These are phyloP conservation scores for Halenospora varia DNA, from an alignment of 495 filamentous ascomycete genomes.

Conservation along the genomic window DNA sequence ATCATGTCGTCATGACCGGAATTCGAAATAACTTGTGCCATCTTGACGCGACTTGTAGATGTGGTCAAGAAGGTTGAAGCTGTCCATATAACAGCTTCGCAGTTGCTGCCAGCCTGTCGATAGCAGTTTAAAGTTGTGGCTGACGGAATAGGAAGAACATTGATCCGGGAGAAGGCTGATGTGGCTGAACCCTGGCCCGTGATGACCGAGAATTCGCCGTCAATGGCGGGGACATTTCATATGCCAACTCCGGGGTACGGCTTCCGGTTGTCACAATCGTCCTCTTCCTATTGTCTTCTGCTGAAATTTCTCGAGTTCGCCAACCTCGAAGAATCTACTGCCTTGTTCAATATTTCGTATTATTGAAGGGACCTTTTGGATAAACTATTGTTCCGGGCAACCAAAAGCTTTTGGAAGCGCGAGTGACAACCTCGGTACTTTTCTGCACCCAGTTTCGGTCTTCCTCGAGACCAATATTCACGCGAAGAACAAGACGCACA, in stretches of 20 bases:
- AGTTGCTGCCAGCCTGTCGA: slow-evolving; percentile 17
- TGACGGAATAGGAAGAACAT: background rate
- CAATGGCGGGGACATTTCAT: background rate
- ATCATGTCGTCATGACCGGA: slow-evolving; percentile 99
- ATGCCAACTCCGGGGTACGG: background rate
- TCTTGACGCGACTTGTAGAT: slow-evolving; percentile 30
- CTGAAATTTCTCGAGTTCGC: no score
- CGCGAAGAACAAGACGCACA: no score
- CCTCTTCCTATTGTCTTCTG: background rate
- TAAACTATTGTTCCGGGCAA: background rate
- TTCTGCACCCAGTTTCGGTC: background rate
- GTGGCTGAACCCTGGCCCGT: background rate
- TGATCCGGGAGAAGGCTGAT: background rate
- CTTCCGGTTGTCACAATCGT: background rate
- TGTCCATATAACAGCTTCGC: background rate
- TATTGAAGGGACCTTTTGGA: no score
- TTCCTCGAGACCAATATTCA: background rate
- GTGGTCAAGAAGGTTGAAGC: slow-evolving; percentile 1
- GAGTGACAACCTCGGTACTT: slow-evolving; percentile 13
- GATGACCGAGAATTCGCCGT: background rate
- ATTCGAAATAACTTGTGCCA: slow-evolving; percentile 83
- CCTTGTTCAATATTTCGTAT: no score
- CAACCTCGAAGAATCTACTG: no score
- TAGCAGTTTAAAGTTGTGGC: background rate
- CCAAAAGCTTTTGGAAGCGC: slow-evolving; percentile 10